Evolutionary conservation across 2,329 filamentous ascomycete genomes (phyloP), one percentile per base, ranked within the genome.

Genomic region (Sporothrix pseudoabietina): DNA sequence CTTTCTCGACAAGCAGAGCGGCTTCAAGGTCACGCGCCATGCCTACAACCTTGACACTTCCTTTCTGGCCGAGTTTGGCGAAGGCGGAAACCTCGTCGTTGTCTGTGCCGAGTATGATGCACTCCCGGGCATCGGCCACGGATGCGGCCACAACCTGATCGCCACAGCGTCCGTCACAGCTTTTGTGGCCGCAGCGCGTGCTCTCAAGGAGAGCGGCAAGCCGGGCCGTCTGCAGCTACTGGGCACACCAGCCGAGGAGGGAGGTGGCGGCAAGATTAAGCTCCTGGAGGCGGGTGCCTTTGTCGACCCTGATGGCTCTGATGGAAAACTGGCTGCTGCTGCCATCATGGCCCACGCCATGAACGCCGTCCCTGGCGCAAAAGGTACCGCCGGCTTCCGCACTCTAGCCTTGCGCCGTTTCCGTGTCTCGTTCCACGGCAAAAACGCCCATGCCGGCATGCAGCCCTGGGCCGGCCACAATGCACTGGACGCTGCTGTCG

Each of bases 31-130:
- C 4, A 84, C 79, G 3, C 82, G 82, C 0, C 82, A 86, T 69
- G 84, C 85, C 0, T 87, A 87, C 76, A 86, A 84, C 1, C 75
- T 89, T 0, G 79, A 82, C 30, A 89, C 87, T 0, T 81, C 85
- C 0, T 88, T 89, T 73, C 82, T 84, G 74, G 85, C 73, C 59
- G 69, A 74, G 16, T 74, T 55, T 32, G 75, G 75, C 4, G 32
- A 75, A 71, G 73, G 74, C 54, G 57, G 75, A 44, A 65, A 70
- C 3, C 61, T 77, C 19, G 65, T 75, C 57, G 32, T 76, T 72
- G 65, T 77, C 79, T 76, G 76, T 39, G 76, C 76, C 69, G 77
- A 78, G 71, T 78, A 78, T 59, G 77, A 78, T 66, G 77, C 76
- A 4, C 78, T 84, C 1, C 80, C 79, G 0, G 79, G 77, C 16